Conservation (phyloP, 768 basidiomycete species). For the Tulasnella sp. region DNA sequence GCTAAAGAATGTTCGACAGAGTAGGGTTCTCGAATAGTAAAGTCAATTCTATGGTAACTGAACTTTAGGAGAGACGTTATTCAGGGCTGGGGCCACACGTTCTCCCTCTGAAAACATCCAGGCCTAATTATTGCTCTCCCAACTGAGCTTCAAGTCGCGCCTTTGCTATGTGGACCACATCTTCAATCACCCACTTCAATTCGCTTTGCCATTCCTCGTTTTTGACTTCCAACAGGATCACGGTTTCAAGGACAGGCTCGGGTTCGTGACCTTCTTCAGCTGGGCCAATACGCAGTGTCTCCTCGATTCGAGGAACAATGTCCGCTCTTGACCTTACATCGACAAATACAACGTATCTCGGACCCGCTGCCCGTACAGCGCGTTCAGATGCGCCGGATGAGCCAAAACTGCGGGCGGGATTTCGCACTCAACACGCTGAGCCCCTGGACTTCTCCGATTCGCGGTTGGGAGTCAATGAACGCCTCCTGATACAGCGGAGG, state of each 20-base stretch:
- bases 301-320: constrained; percentile 79
- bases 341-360: constrained; percentile 94
- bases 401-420: constrained; percentile 69
- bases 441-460: constrained; percentile 75
- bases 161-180: too few relatives aligned
- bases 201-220: constrained; percentile 50
- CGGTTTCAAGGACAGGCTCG: constrained; percentile 33
- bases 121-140: too few relatives aligned
- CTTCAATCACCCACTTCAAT: too few relatives aligned
- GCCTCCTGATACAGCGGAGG: constrained; percentile 37
- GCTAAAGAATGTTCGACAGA: not conserved
- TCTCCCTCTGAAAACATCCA: too few relatives aligned
- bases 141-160: too few relatives aligned
- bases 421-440: constrained; percentile 66
- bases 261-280: constrained; percentile 30
- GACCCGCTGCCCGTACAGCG: constrained; percentile 75
- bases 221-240: constrained; percentile 35
- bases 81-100: too few relatives aligned
- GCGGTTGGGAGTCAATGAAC: constrained; percentile 79
- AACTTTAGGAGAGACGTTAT: too few relatives aligned
- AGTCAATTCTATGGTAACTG: not conserved
- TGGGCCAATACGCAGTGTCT: constrained; percentile 40
- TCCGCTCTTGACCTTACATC: constrained; percentile 66
- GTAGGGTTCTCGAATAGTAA: not conserved
- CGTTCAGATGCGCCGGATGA: constrained; percentile 67